Evolutionary conservation across 1,284 basidiomycete genomes (phyloP).

Genomic region (Serendipita sp.): DNA sequence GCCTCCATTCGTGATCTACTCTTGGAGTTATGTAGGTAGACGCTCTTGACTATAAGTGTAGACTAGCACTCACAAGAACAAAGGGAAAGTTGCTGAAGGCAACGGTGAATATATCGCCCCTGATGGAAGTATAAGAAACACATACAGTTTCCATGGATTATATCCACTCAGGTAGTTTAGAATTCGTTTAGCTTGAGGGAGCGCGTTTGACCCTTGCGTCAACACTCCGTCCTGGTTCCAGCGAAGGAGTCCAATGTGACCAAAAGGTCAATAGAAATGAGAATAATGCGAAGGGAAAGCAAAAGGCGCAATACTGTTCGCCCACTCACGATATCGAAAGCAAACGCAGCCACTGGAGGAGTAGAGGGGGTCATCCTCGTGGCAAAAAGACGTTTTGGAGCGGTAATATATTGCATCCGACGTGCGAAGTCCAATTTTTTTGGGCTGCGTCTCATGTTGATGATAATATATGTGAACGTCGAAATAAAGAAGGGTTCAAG

Average conservation of each 20-base stretch:
- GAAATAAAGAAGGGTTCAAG: too few species aligned
- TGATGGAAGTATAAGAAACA: constrained; percentile 12
- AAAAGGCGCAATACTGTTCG: not conserved
- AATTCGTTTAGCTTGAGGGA: constrained; percentile 65
- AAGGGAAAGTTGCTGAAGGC: constrained; percentile 68
- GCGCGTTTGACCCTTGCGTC: constrained; percentile 59
- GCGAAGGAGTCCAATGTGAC: constrained; percentile 24
- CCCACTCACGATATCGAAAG: constrained; percentile 43
- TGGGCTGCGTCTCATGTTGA: too few species aligned
- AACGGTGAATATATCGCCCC: constrained; percentile 9
- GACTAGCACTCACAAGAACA: constrained; percentile 45
- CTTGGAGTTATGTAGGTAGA: not conserved
- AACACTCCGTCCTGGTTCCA: constrained; percentile 75
- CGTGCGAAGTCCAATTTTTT: too few species aligned
- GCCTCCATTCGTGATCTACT: constrained; percentile 79
- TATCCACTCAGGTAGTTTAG: constrained; percentile 64
- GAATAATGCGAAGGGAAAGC: not conserved
- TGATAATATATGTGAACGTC: too few species aligned
- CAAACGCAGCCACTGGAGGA: constrained; percentile 35
- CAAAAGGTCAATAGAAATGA: constrained; percentile 29
- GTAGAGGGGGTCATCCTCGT: too few species aligned
- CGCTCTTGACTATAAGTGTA: too few species aligned
- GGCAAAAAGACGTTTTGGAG: too few species aligned
- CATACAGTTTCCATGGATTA: constrained; percentile 50
- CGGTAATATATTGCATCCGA: too few species aligned